phyloP scores from a whole-genome alignment of 495 filamentous ascomycete species.

The Collariella sp. region DNA sequence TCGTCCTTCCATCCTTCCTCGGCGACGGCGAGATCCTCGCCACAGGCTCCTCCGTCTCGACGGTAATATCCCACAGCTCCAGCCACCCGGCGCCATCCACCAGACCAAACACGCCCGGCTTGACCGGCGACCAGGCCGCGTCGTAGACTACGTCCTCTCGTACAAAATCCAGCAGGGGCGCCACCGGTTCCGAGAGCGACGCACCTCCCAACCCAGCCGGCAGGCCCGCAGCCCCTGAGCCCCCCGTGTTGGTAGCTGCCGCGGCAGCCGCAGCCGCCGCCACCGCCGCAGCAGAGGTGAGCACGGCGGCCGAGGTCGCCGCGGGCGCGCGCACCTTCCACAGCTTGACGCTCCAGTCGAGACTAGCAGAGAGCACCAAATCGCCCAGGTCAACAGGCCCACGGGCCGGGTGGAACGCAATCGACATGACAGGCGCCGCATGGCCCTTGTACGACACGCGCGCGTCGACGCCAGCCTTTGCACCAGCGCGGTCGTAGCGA shows the following conservation, averaged over 20 bases:
- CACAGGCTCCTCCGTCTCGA: conserved; percentile 85
- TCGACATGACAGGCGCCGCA: conserved; percentile 87
- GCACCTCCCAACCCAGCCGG: background rate
- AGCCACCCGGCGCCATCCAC: conserved; percentile 91
- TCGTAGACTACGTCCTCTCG: conserved; percentile 96
- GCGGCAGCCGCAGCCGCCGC: conserved; percentile 30
- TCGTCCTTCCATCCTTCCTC: conserved; percentile 48
- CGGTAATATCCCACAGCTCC: conserved; percentile 90
- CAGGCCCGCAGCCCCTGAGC: conserved; percentile 28
- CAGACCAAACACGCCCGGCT: conserved; percentile 84
- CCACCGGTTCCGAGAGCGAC: conserved; percentile 32
- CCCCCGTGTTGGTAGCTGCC: conserved; percentile 41
- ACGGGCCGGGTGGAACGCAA: conserved; percentile 86
- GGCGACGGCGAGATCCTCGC: conserved; percentile 61
- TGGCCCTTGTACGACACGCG: conserved; percentile 80
- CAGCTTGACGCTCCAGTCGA: conserved; percentile 95
- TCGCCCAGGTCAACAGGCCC: conserved; percentile 94
- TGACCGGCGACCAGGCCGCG: conserved; percentile 83
- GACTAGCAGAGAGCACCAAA: conserved; percentile 70
- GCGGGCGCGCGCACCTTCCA: conserved; percentile 85
- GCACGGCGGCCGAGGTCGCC: conserved; percentile 44
- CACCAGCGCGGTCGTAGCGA: conserved; percentile 90
- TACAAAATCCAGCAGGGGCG: conserved; percentile 77
- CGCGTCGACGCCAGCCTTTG: conserved; percentile 87
- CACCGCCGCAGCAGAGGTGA: background rate